These are phyloP conservation scores for Cenococcum geophilum DNA, from an alignment of 495 filamentous ascomycete genomes.

Conservation along the genomic window DNA sequence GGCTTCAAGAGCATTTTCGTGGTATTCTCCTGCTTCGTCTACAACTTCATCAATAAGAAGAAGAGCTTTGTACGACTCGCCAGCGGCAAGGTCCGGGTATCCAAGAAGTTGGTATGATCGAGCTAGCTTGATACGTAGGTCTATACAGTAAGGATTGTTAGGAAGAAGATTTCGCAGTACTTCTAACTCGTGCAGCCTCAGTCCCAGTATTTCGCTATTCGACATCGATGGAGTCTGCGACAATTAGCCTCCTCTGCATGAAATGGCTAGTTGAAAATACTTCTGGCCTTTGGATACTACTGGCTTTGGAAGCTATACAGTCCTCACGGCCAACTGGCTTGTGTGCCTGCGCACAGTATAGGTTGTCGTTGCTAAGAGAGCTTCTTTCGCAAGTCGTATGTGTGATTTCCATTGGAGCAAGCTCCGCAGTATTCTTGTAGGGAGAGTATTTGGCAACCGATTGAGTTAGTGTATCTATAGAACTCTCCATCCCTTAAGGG, in stretches of 20 bases:
- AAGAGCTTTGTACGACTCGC: conserved; percentile 85
- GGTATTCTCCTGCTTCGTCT: conserved; percentile 60
- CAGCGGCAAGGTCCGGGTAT: conserved; percentile 83
- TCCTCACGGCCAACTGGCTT: background rate
- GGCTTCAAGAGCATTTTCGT: conserved; percentile 45
- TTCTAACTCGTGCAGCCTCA: background rate
- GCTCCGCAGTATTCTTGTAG: background rate
- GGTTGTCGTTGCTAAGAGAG: background rate
- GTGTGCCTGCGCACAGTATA: background rate
- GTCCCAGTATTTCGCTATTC: background rate
- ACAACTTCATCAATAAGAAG: conserved; percentile 74
- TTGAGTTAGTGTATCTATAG: background rate
- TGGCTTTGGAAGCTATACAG: background rate
- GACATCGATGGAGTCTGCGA: background rate
- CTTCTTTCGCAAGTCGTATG: no score
- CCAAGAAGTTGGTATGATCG: conserved; percentile 63
- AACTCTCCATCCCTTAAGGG: background rate
- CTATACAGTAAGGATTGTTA: conserved; percentile 66
- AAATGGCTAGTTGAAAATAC: background rate
- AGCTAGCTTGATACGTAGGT: conserved; percentile 67
- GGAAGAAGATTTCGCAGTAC: conserved; percentile 13
- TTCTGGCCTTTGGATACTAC: background rate
- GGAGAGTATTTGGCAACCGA: background rate
- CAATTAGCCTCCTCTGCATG: background rate
- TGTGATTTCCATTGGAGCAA: background rate